phyloP scores from a whole-genome alignment of 2,329 filamentous ascomycete species.

The Clarireedia hainanense region DNA sequence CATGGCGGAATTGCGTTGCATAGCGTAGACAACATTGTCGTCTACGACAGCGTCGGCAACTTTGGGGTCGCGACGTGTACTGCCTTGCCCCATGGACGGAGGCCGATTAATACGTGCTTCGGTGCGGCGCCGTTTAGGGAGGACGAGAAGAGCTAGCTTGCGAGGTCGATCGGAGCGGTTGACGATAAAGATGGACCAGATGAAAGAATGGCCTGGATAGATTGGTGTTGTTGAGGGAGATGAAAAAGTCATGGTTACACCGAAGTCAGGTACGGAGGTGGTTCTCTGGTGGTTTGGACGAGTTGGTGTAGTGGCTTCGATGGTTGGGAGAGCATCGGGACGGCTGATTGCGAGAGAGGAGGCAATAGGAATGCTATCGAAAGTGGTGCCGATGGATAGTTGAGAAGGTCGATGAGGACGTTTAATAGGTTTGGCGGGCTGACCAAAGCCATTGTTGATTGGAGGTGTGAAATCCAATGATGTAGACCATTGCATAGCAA shows the following conservation, averaged over 20 bases:
- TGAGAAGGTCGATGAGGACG: conserved; percentile 55
- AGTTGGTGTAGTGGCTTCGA: conserved; percentile 40
- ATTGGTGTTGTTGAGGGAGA: conserved; percentile 53
- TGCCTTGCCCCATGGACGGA: conserved; percentile 40
- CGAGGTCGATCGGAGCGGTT: conserved; percentile 58
- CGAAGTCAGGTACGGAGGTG: conserved; percentile 49
- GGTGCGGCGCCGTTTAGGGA: conserved; percentile 56
- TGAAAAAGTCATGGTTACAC: conserved; percentile 68
- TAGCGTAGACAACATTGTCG: conserved; percentile 62
- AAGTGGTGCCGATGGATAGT: conserved; percentile 51
- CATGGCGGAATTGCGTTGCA: conserved; percentile 57
- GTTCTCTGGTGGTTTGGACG: conserved; percentile 24
- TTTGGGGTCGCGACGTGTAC: conserved; percentile 28
- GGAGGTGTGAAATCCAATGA: conserved; percentile 61
- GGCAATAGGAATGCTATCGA: conserved; percentile 43
- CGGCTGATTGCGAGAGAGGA: conserved; percentile 48
- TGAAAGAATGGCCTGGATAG: conserved; percentile 58
- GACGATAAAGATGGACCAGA: conserved; percentile 67
- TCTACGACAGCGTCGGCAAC: conserved; percentile 62
- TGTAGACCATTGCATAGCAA: conserved; percentile 62
- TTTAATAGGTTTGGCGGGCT: conserved; percentile 49
- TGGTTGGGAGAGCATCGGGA: conserved; percentile 51
- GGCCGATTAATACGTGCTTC: conserved; percentile 38
- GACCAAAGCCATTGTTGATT: conserved; percentile 54
- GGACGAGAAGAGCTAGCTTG: conserved; percentile 61